Evolutionary conservation across 768 basidiomycete genomes (phyloP).

Genomic region (Cystofilobasidium ferigula): DNA sequence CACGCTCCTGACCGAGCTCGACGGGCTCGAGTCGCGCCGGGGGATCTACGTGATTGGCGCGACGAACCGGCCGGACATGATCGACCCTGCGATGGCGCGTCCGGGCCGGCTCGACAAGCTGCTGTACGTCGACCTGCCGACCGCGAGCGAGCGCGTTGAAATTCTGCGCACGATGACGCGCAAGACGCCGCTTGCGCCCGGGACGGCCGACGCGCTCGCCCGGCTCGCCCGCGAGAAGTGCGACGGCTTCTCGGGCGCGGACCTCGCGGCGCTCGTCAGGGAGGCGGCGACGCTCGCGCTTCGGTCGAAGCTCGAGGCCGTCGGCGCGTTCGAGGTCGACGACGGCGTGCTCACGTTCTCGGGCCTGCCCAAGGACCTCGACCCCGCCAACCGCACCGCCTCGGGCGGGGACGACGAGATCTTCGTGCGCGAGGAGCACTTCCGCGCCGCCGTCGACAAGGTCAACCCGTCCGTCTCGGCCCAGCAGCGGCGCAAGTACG

Average conservation of each 20-base stretch:
- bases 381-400: constrained; percentile 11
- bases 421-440: constrained; percentile 55
- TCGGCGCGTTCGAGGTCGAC: constrained; percentile 59
- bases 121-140: constrained; percentile 80
- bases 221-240: constrained; percentile 50
- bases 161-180: constrained; percentile 65
- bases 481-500: constrained; percentile 71
- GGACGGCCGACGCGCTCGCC: constrained; percentile 35
- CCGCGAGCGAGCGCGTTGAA: constrained; percentile 61
- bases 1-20: constrained; percentile 84
- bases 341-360: constrained; percentile 38
- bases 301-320: constrained; percentile 44
- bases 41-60: constrained; percentile 88
- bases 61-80: constrained; percentile 92
- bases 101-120: constrained; percentile 89
- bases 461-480: constrained; percentile 74
- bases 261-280: constrained; percentile 73
- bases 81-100: constrained; percentile 95
- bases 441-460: constrained; percentile 61
- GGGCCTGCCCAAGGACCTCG: constrained; percentile 24
- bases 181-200: constrained; percentile 55
- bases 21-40: constrained; percentile 76
- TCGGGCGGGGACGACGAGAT: constrained; percentile 35
- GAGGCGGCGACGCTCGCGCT: constrained; percentile 84
- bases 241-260: constrained; percentile 86